Conservation (phyloP, 2,329 filamentous ascomycete species). For the Trichothecium sympodiale region DNA sequence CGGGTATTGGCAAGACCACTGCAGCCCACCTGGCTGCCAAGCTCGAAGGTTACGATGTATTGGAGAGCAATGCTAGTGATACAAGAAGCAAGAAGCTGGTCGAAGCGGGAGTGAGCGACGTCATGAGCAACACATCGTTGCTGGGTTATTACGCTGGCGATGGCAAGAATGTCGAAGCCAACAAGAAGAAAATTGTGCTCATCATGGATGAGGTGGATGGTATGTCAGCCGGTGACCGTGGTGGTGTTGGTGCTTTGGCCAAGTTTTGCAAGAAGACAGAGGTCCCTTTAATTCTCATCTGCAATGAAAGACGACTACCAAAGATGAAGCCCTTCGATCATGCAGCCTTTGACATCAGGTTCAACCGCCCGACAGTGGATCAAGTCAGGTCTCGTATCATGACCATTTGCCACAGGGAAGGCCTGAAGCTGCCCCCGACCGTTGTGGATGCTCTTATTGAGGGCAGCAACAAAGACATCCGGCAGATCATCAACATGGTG, state of each 20-base stretch:
- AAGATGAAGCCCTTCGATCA: slow-evolving; percentile 99
- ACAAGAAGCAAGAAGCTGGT: slow-evolving; percentile 92
- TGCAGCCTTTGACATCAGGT: slow-evolving; percentile 73
- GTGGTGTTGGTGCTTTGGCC: slow-evolving; percentile 87
- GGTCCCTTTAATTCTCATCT: slow-evolving; percentile 92
- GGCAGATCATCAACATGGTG: slow-evolving; percentile 98
- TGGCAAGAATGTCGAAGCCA: slow-evolving; percentile 64
- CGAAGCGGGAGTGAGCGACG: slow-evolving; percentile 76
- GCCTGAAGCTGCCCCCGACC: slow-evolving; percentile 68
- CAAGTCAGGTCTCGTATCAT: slow-evolving; percentile 86
- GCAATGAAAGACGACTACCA: slow-evolving; percentile 82
- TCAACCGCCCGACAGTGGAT: slow-evolving; percentile 80
- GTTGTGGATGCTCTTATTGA: slow-evolving; percentile 93
- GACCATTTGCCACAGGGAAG: slow-evolving; percentile 89
- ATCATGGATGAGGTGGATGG: slow-evolving; percentile 99
- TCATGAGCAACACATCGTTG: slow-evolving; percentile 87
- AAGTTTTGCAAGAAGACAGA: slow-evolving; percentile 93
- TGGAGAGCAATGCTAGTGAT: slow-evolving; percentile 95
- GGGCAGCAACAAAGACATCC: slow-evolving; percentile 89
- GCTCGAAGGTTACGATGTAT: slow-evolving; percentile 81
- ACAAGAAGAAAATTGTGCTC: slow-evolving; percentile 86
- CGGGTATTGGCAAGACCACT: slow-evolving; percentile 95
- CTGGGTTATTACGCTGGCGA: slow-evolving; percentile 82
- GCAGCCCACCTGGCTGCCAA: slow-evolving; percentile 90
- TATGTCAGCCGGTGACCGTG: slow-evolving; percentile 94